Evolutionary conservation across 129 eudicot genomes (phyloP), one percentile per base, ranked within the genome.

Genomic region (Flaveria sonorensis): DNA sequence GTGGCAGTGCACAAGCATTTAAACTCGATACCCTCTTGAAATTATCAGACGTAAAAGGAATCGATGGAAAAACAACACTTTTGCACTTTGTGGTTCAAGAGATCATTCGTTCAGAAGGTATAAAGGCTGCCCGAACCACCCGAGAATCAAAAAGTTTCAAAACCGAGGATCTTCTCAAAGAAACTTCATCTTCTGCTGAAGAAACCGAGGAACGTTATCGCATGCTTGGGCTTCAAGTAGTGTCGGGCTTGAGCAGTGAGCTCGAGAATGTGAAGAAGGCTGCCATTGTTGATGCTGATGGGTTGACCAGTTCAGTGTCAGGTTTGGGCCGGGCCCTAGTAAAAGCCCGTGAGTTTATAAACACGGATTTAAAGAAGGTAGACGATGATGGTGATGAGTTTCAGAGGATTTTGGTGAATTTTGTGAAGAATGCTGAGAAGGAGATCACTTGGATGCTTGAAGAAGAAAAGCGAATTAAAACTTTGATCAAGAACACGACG

Each of bases 1-100:
- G 97, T 26, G 99, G 99, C 13, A 91, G 92, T 63, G 99, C 99
- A 56, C 99, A 95, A 83, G 99, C 99, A 45, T 95, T 95, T 46
- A 95, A 95, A 73, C 97, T 95, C 23, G 99, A 95, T 47, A 95
- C 99, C 1, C 96, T 95, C 20, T 78, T 95, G 67, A 95, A 95
- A 55, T 68, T 95, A 73, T 87, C 97, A 11, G 99, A 95, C 65
- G 99, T 95, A 0, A 95, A 85, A 85, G 97, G 96, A 81, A 82
- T 83, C 46, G 99, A 95, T 40, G 99, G 99, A 26, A 95, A 95
- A 78, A 95, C 97, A 24, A 95, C 99, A 6, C 89, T 95, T 70
- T 74, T 95, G 14, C 99, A 95, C 86, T 95, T 95, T 69, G 99
- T 95, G 26, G 99, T 95, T 60, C 97, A 85, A 71, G 99, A 95